Evolutionary conservation across 2,329 filamentous ascomycete genomes (phyloP), one percentile per base, ranked within the genome.

Genomic region (Aspergillus novofumigatus): DNA sequence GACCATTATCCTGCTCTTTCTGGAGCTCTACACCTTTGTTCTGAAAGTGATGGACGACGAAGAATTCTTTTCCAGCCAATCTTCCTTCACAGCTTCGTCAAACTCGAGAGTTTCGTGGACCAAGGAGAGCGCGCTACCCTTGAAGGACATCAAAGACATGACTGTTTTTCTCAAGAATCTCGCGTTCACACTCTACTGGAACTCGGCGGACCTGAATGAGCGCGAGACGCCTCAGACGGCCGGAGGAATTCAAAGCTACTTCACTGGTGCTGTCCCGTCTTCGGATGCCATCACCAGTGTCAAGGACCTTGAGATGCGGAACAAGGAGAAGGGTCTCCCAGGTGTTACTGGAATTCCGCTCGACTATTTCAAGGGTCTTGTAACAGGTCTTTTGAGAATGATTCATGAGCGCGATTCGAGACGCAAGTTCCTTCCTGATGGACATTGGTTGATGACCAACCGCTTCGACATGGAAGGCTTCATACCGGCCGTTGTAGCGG

Each of bases 1-100:
- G 94, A 87, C 89, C 20, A 87, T 94, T 1, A 85, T 96, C 45
- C 79, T 97, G 0, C 82, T 99, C 0, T 97, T 99, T 69, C 81
- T 99, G 5, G 94, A 99, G 67, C 82, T 99, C 0, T 99, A 97
- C 70, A 91, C 89, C 2, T 97, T 97, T 70, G 86, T 97, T 2
- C 79, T 97, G 11, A 89, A 94, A 65, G 85, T 97, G 35, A 96
- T 93, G 71, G 94, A 99, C 65, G 94, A 99, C 62, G 93, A 97
- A 63, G 94, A 99, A 66, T 99, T 99, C 69, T 89, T 96, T 60
- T 83, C 85, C 56, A 81, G 81, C 55, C 76, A 83, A 59, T 76
- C 73, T 42, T 77, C 79, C 26, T 63, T 76, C 21, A 64, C 72
- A n/a, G 69, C 77, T 71, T 28, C 76, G 72, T 25, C 78, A 66